Base-by-base conservation (phyloP, 23 red algal genomes). In the Gracilaria vermiculophylla region DNA sequence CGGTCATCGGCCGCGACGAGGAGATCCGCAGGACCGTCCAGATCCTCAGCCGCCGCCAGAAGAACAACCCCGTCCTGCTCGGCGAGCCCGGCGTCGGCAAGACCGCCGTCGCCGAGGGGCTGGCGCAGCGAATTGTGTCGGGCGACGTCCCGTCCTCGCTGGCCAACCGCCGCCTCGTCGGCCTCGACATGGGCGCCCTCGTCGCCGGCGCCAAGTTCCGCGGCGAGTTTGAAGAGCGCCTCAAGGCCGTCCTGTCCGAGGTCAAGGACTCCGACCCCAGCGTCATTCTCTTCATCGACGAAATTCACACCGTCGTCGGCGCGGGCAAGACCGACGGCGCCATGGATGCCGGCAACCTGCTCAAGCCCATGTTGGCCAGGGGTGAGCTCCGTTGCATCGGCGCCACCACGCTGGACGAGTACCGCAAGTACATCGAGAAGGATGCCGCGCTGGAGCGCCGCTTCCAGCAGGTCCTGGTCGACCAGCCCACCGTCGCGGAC, bases 401-500 rank as follows among this genome's bases (percentile, higher is more conserved):
- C 19, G 97, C 97, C 20, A 99, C 97, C 6, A 99, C 97, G 23
- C 71, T 95, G 47, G 97, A 99, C 76, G 97, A 99, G 87, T 99
- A 99, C 74, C 89, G 97, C 57, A 91, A 99, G 84, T 99, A 99
- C 65, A 99, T 99, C 39, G 97, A 99, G 83, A 95, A 95, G 80
- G 97, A 99, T 42, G 97, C 97, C 12, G 97, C 97, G 15, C 84
- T 99, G 65, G 97, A 99, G 67, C 89, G 97, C 4, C 81, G 97
- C 19, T 99, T 99, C 66, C 97, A 99, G 69, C 97, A 87, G 52
- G 97, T 99, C 1, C 48, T 89, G 47, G 97, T 99, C 8, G 97
- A 95, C 53, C 92, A 99, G 93, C 97, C 97, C 20, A 83, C 93
- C 28, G 93, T 93, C 20, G 78, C 74, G 39, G 97, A 99, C 66